Conservation (phyloP, 148 eudicot genomes). For the Tetragonia tetragonoides region DNA sequence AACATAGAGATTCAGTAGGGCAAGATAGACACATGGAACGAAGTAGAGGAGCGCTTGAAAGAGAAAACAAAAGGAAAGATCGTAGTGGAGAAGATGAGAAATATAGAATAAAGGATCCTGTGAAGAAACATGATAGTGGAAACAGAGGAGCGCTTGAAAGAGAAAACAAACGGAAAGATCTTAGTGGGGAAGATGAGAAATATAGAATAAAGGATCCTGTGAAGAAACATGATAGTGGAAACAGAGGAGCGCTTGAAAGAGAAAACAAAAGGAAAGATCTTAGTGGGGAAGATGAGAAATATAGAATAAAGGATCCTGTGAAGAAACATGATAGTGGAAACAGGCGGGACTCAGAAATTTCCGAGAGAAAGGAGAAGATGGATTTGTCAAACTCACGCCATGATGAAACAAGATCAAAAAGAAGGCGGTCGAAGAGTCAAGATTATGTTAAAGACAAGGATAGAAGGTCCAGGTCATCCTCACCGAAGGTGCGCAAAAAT, state of each 20-base stretch:
- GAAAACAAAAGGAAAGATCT: slow-evolving; percentile 47
- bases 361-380: slow-evolving; percentile 45
- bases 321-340: slow-evolving; percentile 56
- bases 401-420: slow-evolving; percentile 56
- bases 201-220: slow-evolving; percentile 34
- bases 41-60: slow-evolving; percentile 40
- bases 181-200: slow-evolving; percentile 51
- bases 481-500: slow-evolving; percentile 60
- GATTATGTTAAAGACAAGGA: slow-evolving; percentile 57
- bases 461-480: slow-evolving; percentile 57
- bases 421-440: slow-evolving; percentile 74
- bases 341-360: slow-evolving; percentile 34
- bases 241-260: slow-evolving; percentile 38
- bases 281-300: slow-evolving; percentile 48
- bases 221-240: slow-evolving; percentile 54
- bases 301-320: slow-evolving; percentile 34
- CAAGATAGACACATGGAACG: slow-evolving; percentile 32
- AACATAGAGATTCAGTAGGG: slow-evolving; percentile 32
- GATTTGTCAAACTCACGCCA: slow-evolving; percentile 33
- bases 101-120: slow-evolving; percentile 35
- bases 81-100: slow-evolving; percentile 52
- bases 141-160: slow-evolving; percentile 22
- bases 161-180: slow-evolving; percentile 45
- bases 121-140: slow-evolving; percentile 44
- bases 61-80: slow-evolving; percentile 50